These are phyloP conservation scores for Xylariales sp. DNA, from an alignment of 2,329 filamentous ascomycete genomes.

Conservation along the genomic window DNA sequence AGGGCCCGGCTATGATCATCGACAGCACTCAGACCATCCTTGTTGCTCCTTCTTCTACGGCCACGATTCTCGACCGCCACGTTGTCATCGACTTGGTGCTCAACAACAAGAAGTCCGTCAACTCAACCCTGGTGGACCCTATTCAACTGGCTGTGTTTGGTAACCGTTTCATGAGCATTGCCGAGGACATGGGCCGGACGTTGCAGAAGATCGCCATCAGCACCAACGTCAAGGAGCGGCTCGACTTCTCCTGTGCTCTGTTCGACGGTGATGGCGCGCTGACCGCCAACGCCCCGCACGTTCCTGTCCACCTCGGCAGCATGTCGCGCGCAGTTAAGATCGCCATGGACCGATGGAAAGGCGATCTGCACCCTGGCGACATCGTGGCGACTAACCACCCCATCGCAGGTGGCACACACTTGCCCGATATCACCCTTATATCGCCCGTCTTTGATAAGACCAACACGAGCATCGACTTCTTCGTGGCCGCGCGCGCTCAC, in stretches of 20 bases:
- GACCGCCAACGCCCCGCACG: slow-evolving; percentile 56
- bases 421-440: slow-evolving; percentile 33
- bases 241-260: slow-evolving; percentile 76
- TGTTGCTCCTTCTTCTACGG: slow-evolving; percentile 17
- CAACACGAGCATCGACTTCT: slow-evolving; percentile 20
- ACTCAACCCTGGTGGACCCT: slow-evolving; percentile 53
- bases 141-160: slow-evolving; percentile 73
- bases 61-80: slow-evolving; percentile 21
- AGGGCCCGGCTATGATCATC: slow-evolving; percentile 12
- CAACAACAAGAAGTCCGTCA: not conserved
- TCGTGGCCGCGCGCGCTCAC: slow-evolving; percentile 66
- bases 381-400: slow-evolving; percentile 9
- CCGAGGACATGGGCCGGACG: slow-evolving; percentile 75
- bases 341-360: slow-evolving; percentile 9
- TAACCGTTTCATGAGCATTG: slow-evolving; percentile 78
- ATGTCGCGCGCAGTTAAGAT: slow-evolving; percentile 9
- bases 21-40: slow-evolving; percentile 12
- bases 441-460: slow-evolving; percentile 27
- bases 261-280: slow-evolving; percentile 71
- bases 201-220: slow-evolving; percentile 73
- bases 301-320: slow-evolving; percentile 8
- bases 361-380: slow-evolving; percentile 7
- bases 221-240: slow-evolving; percentile 73
- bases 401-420: slow-evolving; percentile 30
- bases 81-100: slow-evolving; percentile 4